Evolutionary conservation across 495 filamentous ascomycete species (phyloP), one percentile per base, ranked within the genome.

Genomic region (Bacidia gigantensis): DNA sequence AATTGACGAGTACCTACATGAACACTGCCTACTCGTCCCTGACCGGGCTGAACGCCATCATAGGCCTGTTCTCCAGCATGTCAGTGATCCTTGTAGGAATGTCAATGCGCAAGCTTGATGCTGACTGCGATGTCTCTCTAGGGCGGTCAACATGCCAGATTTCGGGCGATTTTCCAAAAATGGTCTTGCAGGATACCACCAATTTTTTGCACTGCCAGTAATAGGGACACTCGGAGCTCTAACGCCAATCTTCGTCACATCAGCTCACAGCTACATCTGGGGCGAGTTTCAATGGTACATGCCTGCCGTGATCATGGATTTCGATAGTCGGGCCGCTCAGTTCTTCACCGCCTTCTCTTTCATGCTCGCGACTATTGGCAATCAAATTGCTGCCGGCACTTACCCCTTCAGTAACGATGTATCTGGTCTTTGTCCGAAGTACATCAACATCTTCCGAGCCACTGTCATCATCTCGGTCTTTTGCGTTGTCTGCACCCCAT

Each of bases 371-470:
- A 65, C 71, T 45, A 71, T 81, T 21, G 78, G 78, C 47, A 78
- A 74, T 3, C 80, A 83, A 51, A 78, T 81, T 59, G 71, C 72
- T 3, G 78, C 78, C 1, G 80, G 81, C 60, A 70, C 67, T 9
- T 70, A 80, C 52, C 73, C 71, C 12, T 75, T 73, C 43, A 72
- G 73, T 46, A 83, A 81, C 59, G 78, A 83, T 53, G 60, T 82
- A 25, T 73, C 73, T 0, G 73, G 74, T 11, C 67, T 80, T 26
- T 76, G 73, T 58, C 79, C 78, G 11, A 65, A 65, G 26, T 81
- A 76, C 62, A 66, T 81, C 46, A 77, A 81, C 61, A 80, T 80
- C 49, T 62, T 64, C 18, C 69, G 78, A 14, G 79, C 76, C 14
- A 73, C 70, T 38, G 59, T 80, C 22, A 65, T 80, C 53, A 71